Evolutionary conservation across 116 monocot genomes (phyloP).

Genomic region (Trichopus zeylanicus): DNA sequence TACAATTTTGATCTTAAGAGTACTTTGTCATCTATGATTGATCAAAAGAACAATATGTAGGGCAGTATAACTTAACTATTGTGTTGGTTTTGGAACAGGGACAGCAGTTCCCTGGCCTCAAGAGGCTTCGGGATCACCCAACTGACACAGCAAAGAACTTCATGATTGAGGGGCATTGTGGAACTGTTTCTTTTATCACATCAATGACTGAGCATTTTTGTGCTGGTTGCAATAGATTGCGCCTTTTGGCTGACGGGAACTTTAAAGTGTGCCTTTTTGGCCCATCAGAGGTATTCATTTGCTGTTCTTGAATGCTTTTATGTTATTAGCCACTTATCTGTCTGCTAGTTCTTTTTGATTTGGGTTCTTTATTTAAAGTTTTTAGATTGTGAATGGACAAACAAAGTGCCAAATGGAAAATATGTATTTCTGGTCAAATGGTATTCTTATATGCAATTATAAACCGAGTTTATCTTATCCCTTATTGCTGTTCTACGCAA

Average conservation of each 20-base stretch:
- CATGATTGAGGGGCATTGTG: conserved; percentile 70
- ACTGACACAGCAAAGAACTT: conserved; percentile 93
- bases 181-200: conserved; percentile 91
- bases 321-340: too few relatives aligned
- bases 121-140: conserved; percentile 61
- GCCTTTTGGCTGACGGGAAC: conserved; percentile 94
- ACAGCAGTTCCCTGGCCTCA: conserved; percentile 37
- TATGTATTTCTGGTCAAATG: too few relatives aligned
- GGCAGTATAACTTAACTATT: neutral
- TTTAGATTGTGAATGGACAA: too few relatives aligned
- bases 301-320: neutral
- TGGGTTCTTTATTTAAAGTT: too few relatives aligned
- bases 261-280: conserved; percentile 99
- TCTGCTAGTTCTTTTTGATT: neutral
- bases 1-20: conserved; percentile 4
- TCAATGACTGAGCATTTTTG: conserved; percentile 98
- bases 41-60: too few relatives aligned
- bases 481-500: too few relatives aligned
- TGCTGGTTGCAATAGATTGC: conserved; percentile 91
- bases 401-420: too few relatives aligned
- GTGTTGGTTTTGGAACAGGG: conserved; percentile 28
- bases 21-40: neutral
- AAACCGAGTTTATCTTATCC: too few relatives aligned
- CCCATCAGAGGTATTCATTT: conserved; percentile 76
- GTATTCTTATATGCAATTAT: too few relatives aligned